Evolutionary conservation across 2,329 filamentous ascomycete genomes (phyloP).

Genomic region (Fusarium denticulatum): DNA sequence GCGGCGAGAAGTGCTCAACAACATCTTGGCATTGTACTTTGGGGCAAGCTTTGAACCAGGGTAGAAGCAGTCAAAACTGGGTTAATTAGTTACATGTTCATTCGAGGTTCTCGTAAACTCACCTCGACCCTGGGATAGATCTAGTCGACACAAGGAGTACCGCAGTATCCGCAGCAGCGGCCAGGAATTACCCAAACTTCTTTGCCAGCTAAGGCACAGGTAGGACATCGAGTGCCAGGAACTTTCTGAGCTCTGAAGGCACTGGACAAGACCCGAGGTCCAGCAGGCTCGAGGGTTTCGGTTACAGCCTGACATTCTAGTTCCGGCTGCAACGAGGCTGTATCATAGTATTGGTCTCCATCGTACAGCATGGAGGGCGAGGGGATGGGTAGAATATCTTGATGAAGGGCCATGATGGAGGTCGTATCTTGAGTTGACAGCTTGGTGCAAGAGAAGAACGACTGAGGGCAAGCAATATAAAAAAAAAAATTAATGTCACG

Average conservation of each 20-base stretch:
- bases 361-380: not conserved
- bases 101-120: not conserved
- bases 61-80: not conserved
- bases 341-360: not conserved
- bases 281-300: not conserved
- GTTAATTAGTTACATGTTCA: not conserved
- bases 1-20: not conserved
- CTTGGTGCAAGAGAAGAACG: not conserved
- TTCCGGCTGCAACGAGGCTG: not conserved
- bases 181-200: slow-evolving; percentile 68
- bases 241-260: slow-evolving; percentile 46
- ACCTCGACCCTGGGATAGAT: slow-evolving; percentile 6
- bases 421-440: not conserved
- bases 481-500: slow-evolving; percentile 6
- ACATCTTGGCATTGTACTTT: not conserved
- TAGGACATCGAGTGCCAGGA: slow-evolving; percentile 63
- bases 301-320: not conserved
- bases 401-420: slow-evolving; percentile 21
- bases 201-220: slow-evolving; percentile 58
- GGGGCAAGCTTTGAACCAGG: not conserved
- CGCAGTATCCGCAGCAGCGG: slow-evolving; percentile 61
- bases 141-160: slow-evolving; percentile 53
- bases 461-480: not conserved
- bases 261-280: not conserved
- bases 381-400: not conserved